Evolutionary conservation across 2,329 filamentous ascomycete genomes (phyloP).

Genomic region (Macrophomina phaseolina): DNA sequence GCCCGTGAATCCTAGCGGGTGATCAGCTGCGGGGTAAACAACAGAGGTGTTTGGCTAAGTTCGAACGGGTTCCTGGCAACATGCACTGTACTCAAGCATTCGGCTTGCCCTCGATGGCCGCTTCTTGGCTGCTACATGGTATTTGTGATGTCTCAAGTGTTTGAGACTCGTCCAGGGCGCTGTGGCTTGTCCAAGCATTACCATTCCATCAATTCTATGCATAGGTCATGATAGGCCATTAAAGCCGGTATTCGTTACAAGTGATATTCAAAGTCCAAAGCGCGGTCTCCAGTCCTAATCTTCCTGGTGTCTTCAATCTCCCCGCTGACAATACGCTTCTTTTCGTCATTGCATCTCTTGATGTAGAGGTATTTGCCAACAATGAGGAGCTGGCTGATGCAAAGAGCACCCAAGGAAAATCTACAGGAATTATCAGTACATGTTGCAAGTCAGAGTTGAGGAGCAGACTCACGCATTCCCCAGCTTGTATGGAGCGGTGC

Average conservation of each 20-base stretch:
- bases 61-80: too few relatives aligned
- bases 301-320: conserved; percentile 53
- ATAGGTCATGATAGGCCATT: not conserved
- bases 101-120: too few relatives aligned
- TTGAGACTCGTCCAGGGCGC: too few relatives aligned
- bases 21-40: conserved; percentile 14
- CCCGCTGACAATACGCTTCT: conserved; percentile 48
- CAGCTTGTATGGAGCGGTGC: conserved; percentile 32
- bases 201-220: not conserved
- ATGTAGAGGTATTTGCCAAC: conserved; percentile 51
- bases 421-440: conserved; percentile 5
- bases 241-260: conserved; percentile 19
- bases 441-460: too few relatives aligned
- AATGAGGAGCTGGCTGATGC: conserved; percentile 47
- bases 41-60: too few relatives aligned
- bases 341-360: conserved; percentile 47
- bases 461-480: conserved; percentile 18
- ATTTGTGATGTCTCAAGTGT: too few relatives aligned
- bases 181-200: not conserved
- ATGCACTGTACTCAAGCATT: too few relatives aligned
- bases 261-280: conserved; percentile 57
- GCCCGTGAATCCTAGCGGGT: not conserved
- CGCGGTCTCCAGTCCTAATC: conserved; percentile 55
- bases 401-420: conserved; percentile 46
- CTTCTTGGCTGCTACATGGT: too few relatives aligned